Base-by-base conservation (phyloP, 2,329 filamentous ascomycete species). In the Cyphellophora europaea region DNA sequence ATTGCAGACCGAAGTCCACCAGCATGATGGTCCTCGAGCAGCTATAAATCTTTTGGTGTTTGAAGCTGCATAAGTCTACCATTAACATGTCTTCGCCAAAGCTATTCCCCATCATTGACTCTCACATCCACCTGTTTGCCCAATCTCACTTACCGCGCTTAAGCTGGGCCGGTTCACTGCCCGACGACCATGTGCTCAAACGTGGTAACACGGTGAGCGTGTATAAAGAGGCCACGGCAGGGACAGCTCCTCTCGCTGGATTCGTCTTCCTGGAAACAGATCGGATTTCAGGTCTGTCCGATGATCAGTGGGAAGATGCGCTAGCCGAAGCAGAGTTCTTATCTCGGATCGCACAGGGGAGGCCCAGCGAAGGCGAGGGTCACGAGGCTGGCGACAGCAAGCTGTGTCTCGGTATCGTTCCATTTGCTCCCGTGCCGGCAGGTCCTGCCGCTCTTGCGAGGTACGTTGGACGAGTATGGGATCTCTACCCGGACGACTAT, bases 41-140 rank as follows among this genome's bases (percentile, higher is more conserved):
- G n/a, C n/a, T n/a, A n/a, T n/a, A n/a, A n/a, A n/a, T n/a, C n/a
- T n/a, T n/a, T n/a, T n/a, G n/a, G n/a, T n/a, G n/a, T n/a, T n/a
- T n/a, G n/a, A n/a, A n/a, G n/a, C n/a, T n/a, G n/a, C n/a, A n/a
- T n/a, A n/a, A n/a, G n/a, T n/a, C n/a, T n/a, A n/a, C n/a, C n/a
- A n/a, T n/a, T n/a, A 25, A 25, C 8, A 25, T 25, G 21, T 8
- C 21, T n/a, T n/a, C 21, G n/a, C 8, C 8, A 25, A n/a, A 25
- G n/a, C 21, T 8, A 8, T 41, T 41, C 29, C 36, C 41, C 10
- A 79, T 93, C 53, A 76, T 95, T 58, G 88, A 95, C 66, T 81
- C 85, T 25, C 89, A 95, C 66, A 81, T 95, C 60, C 88, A 95
- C 63, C 77, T 95, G 52, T 94, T 77, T 66, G 82, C 85, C 29